Base-by-base conservation (phyloP, 768 basidiomycete genomes). In the Lentinula aciculospora region DNA sequence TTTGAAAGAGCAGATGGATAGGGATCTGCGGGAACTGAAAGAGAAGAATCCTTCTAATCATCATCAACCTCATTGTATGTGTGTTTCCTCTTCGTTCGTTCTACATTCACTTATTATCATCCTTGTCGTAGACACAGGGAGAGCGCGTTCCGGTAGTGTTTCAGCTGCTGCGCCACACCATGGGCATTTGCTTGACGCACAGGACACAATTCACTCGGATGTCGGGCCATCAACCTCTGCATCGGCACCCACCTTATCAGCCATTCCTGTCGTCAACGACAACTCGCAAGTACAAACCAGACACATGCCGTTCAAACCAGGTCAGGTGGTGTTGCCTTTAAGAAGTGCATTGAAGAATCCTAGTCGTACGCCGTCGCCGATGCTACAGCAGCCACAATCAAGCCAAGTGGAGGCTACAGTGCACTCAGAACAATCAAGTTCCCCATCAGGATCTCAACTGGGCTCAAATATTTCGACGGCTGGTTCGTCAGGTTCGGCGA, bases 331-430 rank as follows among this genome's bases (percentile, higher is more conserved):
- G 67, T 73, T 27, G 31, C 86, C 87, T 0, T 64, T 90, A 31
- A 75, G 80, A 55, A 88, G 86, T 55, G 88, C 86, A 23, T 61
- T 90, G 69, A 79, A 81, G 62, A 78, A 80, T 58, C 45, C 75
- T 12, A 82, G 79, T 58, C 68, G 78, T 47, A 76, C 78, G 25
- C 78, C 81, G 8, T 81, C 82, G 23, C 82, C 82, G 7, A 58
- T 67, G 49, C 28, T 45, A 28, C 50, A 19, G 27, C 29, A 15
- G 21, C 12, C 46, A 7, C 46, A 47, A 31, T 15, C 50, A 12
- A 7, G 27, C 19, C 1, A 10, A 12, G 21, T 3, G 5, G 19
- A 19, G 1, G 25, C 9, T 25, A 12, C 28, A 15, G 19, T 5
- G 1, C 46, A 25, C 2, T 29, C 23, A n/a, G 0, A n/a, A 39